A percentile compares a stretch with the other conserved stretches of the same genome.
These are phyloP conservation scores for Raffaelea ambrosiae DNA, from an alignment of 2,329 filamentous ascomycete genomes.

Conservation along the genomic window DNA sequence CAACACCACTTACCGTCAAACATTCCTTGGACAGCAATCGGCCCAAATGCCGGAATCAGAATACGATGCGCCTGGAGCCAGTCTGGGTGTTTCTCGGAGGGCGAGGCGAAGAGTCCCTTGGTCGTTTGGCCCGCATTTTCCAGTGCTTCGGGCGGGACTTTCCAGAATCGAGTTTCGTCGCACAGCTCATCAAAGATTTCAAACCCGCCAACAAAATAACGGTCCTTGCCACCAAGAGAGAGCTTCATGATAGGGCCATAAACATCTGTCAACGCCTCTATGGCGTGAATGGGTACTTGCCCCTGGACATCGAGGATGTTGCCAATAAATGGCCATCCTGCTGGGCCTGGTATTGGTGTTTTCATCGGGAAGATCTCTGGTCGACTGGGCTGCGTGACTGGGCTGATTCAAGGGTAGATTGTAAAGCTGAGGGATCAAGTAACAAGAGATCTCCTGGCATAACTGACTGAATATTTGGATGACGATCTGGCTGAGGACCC, in stretches of 20 bases:
- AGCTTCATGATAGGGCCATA: constrained; percentile 13
- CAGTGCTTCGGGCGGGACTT: constrained; percentile 9
- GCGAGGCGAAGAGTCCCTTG: constrained; percentile 11
- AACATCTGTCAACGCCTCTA: constrained; percentile 9
- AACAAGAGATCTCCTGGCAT: too few relatives aligned
- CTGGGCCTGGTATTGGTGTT: constrained; percentile 20
- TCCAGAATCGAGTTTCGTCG: constrained; percentile 14
- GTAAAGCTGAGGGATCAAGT: too few relatives aligned
- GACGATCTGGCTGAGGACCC: too few relatives aligned
- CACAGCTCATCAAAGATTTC: constrained; percentile 14
- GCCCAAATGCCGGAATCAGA: constrained; percentile 62
- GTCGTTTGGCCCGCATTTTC: background rate
- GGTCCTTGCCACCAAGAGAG: background rate
- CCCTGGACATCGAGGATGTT: constrained; percentile 13
- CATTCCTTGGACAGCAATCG: constrained; percentile 58
- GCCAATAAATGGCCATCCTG: constrained; percentile 13
- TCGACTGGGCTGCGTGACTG: too few relatives aligned
- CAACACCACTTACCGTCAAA: constrained; percentile 38
- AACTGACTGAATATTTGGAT: too few relatives aligned
- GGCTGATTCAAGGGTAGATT: too few relatives aligned
- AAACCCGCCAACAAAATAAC: constrained; percentile 11
- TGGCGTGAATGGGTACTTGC: constrained; percentile 8
- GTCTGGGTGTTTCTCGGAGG: constrained; percentile 38
- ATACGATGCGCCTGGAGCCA: constrained; percentile 61
- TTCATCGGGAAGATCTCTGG: constrained; percentile 1